Conservation (phyloP, 176 grass and related monocot species). For the Eragrostis curvula region DNA sequence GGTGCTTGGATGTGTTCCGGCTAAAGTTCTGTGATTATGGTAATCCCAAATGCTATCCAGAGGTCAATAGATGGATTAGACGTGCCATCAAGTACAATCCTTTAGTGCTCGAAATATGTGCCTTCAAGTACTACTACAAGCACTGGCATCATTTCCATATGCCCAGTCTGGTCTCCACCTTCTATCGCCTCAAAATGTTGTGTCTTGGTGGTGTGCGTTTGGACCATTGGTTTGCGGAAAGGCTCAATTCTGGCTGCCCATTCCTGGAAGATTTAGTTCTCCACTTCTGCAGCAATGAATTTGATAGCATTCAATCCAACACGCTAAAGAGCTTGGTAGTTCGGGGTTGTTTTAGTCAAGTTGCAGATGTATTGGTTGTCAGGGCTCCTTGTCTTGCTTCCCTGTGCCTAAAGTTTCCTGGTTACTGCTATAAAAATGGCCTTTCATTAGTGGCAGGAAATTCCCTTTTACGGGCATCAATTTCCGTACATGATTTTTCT, state of each 20-base stretch:
- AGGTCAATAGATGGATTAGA: neutral
- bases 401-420: neutral
- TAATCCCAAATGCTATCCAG: neutral
- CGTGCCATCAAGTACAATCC: neutral
- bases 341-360: no score
- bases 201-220: neutral
- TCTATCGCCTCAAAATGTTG: neutral
- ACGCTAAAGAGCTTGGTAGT: neutral
- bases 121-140: neutral
- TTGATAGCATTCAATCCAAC: neutral
- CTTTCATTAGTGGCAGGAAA: neutral
- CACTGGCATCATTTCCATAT: neutral
- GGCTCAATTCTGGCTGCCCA: neutral
- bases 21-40: neutral
- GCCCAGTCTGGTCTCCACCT: neutral
- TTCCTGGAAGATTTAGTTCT: neutral
- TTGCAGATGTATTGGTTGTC: neutral
- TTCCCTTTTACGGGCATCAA: neutral
- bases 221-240: neutral
- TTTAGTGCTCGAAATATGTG: neutral
- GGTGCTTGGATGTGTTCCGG: neutral
- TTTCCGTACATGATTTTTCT: neutral
- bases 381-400: neutral
- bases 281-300: neutral
- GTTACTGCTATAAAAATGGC: no score